Evolutionary conservation across 257 asterid genomes (phyloP).

Genomic region (Solanum rostratum): DNA sequence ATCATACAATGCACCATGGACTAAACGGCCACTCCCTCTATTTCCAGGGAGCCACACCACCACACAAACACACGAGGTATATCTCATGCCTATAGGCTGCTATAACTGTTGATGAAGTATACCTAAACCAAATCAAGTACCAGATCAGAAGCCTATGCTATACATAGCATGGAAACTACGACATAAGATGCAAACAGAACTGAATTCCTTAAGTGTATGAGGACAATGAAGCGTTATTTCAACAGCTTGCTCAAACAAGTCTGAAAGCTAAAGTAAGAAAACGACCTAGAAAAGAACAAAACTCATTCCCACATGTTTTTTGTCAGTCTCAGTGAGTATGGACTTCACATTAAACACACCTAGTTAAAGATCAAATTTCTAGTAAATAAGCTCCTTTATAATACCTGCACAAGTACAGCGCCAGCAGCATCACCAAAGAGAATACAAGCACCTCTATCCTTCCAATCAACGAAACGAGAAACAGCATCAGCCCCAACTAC

Average conservation of each 20-base stretch:
- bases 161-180: not conserved
- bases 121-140: not conserved
- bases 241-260: not conserved
- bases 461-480: slow-evolving; percentile 89
- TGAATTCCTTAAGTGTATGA: not conserved
- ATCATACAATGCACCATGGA: not conserved
- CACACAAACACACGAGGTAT: not conserved
- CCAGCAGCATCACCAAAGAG: slow-evolving; percentile 98
- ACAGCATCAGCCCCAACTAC: slow-evolving; percentile 93
- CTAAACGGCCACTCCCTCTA: not conserved
- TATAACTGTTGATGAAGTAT: not conserved
- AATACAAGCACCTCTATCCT: slow-evolving; percentile 87
- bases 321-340: not conserved
- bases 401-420: slow-evolving; percentile 78
- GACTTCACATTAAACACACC: not conserved
- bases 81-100: not conserved
- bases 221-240: not conserved
- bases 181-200: not conserved
- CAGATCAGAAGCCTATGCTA: not conserved
- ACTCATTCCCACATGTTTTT: not conserved
- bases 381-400: not conserved
- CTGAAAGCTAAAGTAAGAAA: not conserved
- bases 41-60: not conserved
- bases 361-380: not conserved
- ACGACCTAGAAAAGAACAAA: not conserved